These are phyloP conservation scores for Astrothelium subdiscretum DNA, from an alignment of 495 filamentous ascomycete species.

Conservation along the genomic window DNA sequence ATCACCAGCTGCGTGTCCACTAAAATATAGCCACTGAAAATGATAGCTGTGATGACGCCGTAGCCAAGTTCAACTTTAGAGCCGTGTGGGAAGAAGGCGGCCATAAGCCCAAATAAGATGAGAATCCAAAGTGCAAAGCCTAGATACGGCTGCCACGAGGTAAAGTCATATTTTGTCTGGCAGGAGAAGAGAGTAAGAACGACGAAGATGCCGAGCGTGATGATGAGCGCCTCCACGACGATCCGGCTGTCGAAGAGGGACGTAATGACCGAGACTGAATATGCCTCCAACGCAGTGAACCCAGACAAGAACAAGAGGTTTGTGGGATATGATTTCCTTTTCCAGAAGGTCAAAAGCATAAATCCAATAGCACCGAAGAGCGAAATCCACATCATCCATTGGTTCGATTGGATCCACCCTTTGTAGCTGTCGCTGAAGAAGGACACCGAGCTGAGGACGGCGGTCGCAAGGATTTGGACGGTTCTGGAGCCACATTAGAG, in stretches of 20 bases:
- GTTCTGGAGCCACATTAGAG: slow-evolving; percentile 40
- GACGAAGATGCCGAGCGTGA: slow-evolving; percentile 88
- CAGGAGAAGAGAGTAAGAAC: slow-evolving; percentile 89
- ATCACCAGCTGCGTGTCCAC: slow-evolving; percentile 84
- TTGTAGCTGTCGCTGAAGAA: slow-evolving; percentile 77
- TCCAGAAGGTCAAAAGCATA: slow-evolving; percentile 90
- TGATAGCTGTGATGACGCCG: slow-evolving; percentile 62
- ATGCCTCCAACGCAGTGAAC: slow-evolving; percentile 90
- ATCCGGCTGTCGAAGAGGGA: slow-evolving; percentile 73
- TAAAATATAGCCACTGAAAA: slow-evolving; percentile 90
- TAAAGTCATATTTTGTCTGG: slow-evolving; percentile 98
- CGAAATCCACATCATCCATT: slow-evolving; percentile 75
- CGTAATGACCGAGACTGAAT: slow-evolving; percentile 81
- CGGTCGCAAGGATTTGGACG: slow-evolving; percentile 78
- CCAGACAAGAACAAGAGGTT: slow-evolving; percentile 86
- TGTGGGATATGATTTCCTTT: slow-evolving; percentile 88
- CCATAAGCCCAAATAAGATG: slow-evolving; percentile 85
- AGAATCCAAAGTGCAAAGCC: slow-evolving; percentile 83
- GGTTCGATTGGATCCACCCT: slow-evolving; percentile 72
- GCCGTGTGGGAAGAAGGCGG: slow-evolving; percentile 68
- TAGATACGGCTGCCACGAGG: slow-evolving; percentile 78
- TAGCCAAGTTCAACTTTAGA: slow-evolving; percentile 74
- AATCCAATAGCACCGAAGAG: slow-evolving; percentile 70
- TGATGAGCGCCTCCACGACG: slow-evolving; percentile 79
- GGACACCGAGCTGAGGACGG: slow-evolving; percentile 64